Percentiles rank a stretch among this genome's conserved stretches.
phyloP scores from a whole-genome alignment of 1,139 yeast species.

The Nadsonia starkeyi-henricii region DNA sequence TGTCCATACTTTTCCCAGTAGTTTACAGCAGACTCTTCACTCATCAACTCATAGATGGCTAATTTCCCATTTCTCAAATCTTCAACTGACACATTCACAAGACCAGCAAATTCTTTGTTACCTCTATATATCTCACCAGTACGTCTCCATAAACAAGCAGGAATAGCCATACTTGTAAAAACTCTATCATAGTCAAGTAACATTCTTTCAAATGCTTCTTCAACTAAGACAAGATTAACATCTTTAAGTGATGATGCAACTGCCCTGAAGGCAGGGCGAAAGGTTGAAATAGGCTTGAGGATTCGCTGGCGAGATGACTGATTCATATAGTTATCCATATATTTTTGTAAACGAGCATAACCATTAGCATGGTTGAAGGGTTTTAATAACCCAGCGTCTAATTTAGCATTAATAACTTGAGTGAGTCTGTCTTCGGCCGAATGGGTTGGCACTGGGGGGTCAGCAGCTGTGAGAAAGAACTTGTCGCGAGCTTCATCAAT shows the following conservation, averaged over 20 bases:
- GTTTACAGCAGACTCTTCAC: conserved; percentile 93
- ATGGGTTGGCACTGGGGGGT: conserved; percentile 85
- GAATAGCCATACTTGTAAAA: conserved; percentile 93
- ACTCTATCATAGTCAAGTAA: conserved; percentile 84
- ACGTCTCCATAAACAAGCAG: conserved; percentile 94
- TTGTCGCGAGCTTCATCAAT: conserved; percentile 56
- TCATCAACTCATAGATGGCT: conserved; percentile 87
- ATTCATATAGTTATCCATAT: conserved; percentile 91
- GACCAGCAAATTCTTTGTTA: conserved; percentile 86
- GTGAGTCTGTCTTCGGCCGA: conserved; percentile 88
- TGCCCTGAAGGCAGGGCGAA: conserved; percentile 88
- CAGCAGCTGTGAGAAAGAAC: conserved; percentile 91
- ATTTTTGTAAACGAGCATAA: conserved; percentile 73
- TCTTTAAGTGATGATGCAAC: conserved; percentile 84
- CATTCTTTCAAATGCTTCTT: conserved; percentile 89
- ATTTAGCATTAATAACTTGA: conserved; percentile 84
- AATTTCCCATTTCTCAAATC: conserved; percentile 83
- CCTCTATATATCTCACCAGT: conserved; percentile 94
- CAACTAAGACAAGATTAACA: conserved; percentile 81
- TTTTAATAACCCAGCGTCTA: conserved; percentile 82
- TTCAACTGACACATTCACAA: conserved; percentile 86
- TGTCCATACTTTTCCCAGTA: conserved; percentile 97
- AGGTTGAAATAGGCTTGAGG: conserved; percentile 67
- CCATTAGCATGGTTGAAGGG: conserved; percentile 94
- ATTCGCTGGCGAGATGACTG: conserved; percentile 75